Conservation (phyloP, 2,329 filamentous ascomycete species). For the Penicillium sp. region DNA sequence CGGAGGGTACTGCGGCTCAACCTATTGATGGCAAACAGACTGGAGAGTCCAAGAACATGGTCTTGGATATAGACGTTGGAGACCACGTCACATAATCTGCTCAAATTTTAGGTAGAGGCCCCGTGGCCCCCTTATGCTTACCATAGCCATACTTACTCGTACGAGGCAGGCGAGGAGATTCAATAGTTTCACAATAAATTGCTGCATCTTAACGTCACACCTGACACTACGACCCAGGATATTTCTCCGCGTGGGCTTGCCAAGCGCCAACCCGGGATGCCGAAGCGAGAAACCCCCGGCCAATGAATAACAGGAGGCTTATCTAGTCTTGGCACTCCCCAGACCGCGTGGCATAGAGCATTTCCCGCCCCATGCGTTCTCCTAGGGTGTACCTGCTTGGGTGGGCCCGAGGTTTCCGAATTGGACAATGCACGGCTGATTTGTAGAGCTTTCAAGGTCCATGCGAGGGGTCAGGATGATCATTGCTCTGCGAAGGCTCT, state of each 20-base stretch:
- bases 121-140: no score
- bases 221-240: background rate
- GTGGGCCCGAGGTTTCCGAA: background rate
- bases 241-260: background rate
- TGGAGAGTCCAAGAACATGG: background rate
- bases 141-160: background rate
- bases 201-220: constrained; percentile 9
- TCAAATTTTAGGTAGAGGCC: no score
- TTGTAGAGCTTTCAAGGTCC: background rate
- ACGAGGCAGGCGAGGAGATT: constrained; percentile 1
- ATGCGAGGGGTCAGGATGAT: background rate
- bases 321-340: constrained; percentile 21
- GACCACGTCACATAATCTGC: no score
- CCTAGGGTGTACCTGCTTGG: background rate
- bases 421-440: background rate
- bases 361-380: constrained; percentile 16
- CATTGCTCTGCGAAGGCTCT: background rate
- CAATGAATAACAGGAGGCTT: constrained; percentile 24
- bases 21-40: background rate
- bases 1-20: background rate
- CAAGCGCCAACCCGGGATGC: constrained; percentile 23
- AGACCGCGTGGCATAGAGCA: constrained; percentile 12
- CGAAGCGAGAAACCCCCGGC: constrained; percentile 14
- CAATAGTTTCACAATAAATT: constrained; percentile 6
- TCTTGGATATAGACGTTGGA: no score